Evolutionary conservation across 2,329 filamentous ascomycete genomes (phyloP).

Genomic region (Arthrobotrys entomopaga): DNA sequence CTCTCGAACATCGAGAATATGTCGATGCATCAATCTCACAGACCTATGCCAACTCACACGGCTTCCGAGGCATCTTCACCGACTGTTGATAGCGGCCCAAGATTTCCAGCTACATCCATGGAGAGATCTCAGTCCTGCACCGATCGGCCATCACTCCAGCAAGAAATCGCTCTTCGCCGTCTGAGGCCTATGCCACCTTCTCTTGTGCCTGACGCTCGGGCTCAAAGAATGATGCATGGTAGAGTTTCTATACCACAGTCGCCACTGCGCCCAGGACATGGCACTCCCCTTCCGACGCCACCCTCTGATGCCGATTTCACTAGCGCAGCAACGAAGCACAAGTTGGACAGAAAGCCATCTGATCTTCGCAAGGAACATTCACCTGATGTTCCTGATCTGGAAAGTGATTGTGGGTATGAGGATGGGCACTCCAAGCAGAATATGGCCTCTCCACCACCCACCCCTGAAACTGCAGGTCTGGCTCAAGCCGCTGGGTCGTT

Average conservation of each 20-base stretch:
- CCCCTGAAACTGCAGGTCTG: conserved; percentile 47
- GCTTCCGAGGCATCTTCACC: conserved; percentile 46
- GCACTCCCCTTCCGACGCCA: conserved; percentile 51
- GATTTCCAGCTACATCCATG: conserved; percentile 31
- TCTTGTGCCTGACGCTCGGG: conserved; percentile 36
- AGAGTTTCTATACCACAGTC: conserved; percentile 46
- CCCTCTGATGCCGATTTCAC: conserved; percentile 52
- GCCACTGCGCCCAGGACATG: conserved; percentile 33
- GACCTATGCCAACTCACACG: conserved; percentile 34
- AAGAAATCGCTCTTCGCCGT: conserved; percentile 49
- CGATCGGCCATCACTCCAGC: conserved; percentile 44
- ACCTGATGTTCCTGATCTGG: conserved; percentile 52
- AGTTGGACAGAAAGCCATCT: conserved; percentile 48
- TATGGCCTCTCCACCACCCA: conserved; percentile 46
- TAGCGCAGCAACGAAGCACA: conserved; percentile 41
- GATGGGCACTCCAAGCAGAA: conserved; percentile 42
- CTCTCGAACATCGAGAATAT: conserved; percentile 40
- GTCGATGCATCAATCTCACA: conserved; percentile 35
- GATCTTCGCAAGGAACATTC: conserved; percentile 54
- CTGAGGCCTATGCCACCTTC: conserved; percentile 45
- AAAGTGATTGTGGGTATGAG: conserved; percentile 49
- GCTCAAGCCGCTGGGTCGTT: conserved; percentile 27
- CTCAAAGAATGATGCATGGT: conserved; percentile 36
- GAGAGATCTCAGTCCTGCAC: conserved; percentile 52
- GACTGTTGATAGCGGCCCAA: conserved; percentile 23